Evolutionary conservation across 495 filamentous ascomycete genomes (phyloP), one percentile per base, ranked within the genome.

Genomic region (Hypoxylon subgilvum): DNA sequence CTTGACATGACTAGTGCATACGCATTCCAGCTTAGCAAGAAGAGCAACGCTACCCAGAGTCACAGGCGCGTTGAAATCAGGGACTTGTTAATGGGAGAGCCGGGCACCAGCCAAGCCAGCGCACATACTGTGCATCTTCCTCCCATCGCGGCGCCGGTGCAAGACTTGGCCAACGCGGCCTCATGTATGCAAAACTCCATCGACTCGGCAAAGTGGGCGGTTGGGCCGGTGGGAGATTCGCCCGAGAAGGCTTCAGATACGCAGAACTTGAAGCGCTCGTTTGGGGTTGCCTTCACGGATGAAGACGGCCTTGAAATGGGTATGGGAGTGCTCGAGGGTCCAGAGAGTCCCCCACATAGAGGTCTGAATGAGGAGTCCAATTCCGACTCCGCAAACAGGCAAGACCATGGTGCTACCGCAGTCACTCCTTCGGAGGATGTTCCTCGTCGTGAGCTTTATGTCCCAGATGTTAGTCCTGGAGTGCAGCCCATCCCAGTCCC

Each of bases 1-100:
- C 50, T 70, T 19, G 72, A 77, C 45, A 73, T 75, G 70, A 73
- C 74, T 10, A 74, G 71, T 42, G 74, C 74, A 8, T 71, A 72
- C 28, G 61, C 35, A 12, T 76, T 65, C 42, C 72, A 74, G 19
- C 55, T 68, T 18, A 73, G 70, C 52, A 74, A 74, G 59, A 60
- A 57, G 17, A 46, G 19, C 21, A 39, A 34, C 36, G 13, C 45
- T 9, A 46, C 13, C 31, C 38, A 47, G 1, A 49, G 45, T 22
- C 56, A 32, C 14, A 57, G 61, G 10, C 57, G 65, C 10, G 50
- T 70, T 27, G 46, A 30, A 8, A 67, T 70, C 19, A 19, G 57
- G 40, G 60, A 67, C 45, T 44, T 70, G 6, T 48, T 69, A n/a
- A 51, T 32, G 3, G 50, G 52, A 28, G 67, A 68, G 19, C 51